Conservation (phyloP, 208 protist species). For the Borovskyia barvae region DNA sequence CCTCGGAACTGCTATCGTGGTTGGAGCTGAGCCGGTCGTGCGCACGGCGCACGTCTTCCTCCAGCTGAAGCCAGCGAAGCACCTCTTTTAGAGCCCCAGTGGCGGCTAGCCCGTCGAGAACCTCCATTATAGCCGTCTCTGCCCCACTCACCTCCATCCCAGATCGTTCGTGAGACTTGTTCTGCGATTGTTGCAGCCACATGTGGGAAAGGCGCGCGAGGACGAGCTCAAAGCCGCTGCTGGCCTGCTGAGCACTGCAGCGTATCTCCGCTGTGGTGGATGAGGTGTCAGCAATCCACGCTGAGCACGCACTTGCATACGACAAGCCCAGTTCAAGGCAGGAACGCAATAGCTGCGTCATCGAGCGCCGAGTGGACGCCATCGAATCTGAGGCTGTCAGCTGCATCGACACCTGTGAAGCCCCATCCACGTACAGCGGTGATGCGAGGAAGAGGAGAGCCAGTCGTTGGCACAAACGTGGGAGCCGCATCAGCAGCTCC, state of each 20-base stretch:
- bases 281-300: slow-evolving; percentile 3
- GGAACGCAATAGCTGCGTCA: slow-evolving; percentile 17
- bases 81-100: slow-evolving; percentile 24
- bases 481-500: slow-evolving; percentile 49
- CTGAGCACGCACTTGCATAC: slow-evolving; percentile 18
- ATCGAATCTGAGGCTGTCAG: slow-evolving; percentile 20
- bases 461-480: slow-evolving; percentile 36
- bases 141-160: not conserved
- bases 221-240: slow-evolving; percentile 38
- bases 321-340: slow-evolving; percentile 23
- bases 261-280: slow-evolving; percentile 19
- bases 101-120: slow-evolving; percentile 20
- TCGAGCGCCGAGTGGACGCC: slow-evolving; percentile 5
- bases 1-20: slow-evolving; percentile 2
- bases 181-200: slow-evolving; percentile 28
- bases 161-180: slow-evolving; percentile 4
- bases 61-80: slow-evolving; percentile 28
- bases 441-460: slow-evolving; percentile 65
- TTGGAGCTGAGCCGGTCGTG: slow-evolving; percentile 24
- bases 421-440: slow-evolving; percentile 70
- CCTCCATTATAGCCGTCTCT: slow-evolving; percentile 12
- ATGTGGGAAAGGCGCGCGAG: slow-evolving; percentile 53
- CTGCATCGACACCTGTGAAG: slow-evolving; percentile 40
- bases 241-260: slow-evolving; percentile 22
- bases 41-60: slow-evolving; percentile 25